Base-by-base conservation (phyloP, 1,284 basidiomycete species). In the Volvariella surrecta region DNA sequence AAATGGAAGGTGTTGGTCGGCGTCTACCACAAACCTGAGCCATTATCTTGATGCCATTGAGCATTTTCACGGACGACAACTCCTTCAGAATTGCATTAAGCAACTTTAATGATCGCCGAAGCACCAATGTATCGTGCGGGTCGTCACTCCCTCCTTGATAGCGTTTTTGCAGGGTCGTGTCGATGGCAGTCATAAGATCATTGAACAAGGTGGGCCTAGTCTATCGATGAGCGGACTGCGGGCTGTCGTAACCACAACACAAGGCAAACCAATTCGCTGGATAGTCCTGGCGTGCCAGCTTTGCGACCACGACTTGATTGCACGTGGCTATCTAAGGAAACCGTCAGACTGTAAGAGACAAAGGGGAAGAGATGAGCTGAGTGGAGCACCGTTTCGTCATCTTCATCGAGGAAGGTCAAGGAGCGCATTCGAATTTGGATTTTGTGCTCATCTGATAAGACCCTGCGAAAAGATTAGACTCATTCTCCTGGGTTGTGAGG, bases 261-360 rank as follows among this genome's bases (percentile, higher is more conserved):
- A 40, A 37, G 42, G 44, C 58, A 54, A 60, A 83, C 86, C 86
- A 89, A 39, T 66, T 66, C 32, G 56, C 61, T 9, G 87, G 86
- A 56, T 73, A 88, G 54, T 90, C 87, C 21, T 71, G 58, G 37
- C 88, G 74, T 8, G 85, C 77, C 43, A 89, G 75, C 57, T 79
- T 89, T 4, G 75, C 67, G 3, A 85, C 68, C 21, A 85, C 76
- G 22, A 81, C 54, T 52, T 82, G 70, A 50, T 89, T 89, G 54
- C 78, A 85, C 46, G 79, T 67, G 20, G 82, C 74, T 47, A 90
- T 83, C 87, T 89, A 50, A 24, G 28, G 35, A 40, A 34, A 32
- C 37, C 44, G 18, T 42, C 16, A 43, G 16, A 35, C 48, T 32
- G 35, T 24, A 43, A 16, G 37, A 34, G 31, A 39, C 35, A 42